Evolutionary conservation across 768 basidiomycete genomes (phyloP), one percentile per base, ranked within the genome.

Genomic region (Xerocomus spinulosus): DNA sequence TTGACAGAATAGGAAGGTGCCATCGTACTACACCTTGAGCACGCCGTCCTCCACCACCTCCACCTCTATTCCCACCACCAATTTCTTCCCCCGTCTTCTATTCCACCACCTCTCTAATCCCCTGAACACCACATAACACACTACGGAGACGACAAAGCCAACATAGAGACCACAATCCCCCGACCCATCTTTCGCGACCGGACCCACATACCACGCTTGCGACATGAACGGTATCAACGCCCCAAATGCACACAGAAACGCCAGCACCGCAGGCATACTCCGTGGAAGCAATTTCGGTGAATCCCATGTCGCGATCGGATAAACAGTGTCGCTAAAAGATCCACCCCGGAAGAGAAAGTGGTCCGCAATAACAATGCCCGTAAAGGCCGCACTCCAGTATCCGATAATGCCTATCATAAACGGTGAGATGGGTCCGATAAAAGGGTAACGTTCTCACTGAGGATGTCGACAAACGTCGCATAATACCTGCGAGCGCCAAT

Each of bases 181-280:
- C 15, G 74, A 70, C 4, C 70, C 68, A 4, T 51, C 45, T 18
- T 42, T 57, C 18, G 78, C 79, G 24, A 80, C 71, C 1, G 77
- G 75, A 1, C 78, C 78, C 4, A 68, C 66, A 51, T 71, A 80
- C 76, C 75, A 80, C 32, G 61, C 76, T 37, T 80, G 77, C 38
- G 72, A 70, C 77, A 79, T 79, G 49, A 71, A 74, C 14, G 74
- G 69, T 5, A 78, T 59, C 36, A 75, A 57, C 24, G 71, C 58
- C 5, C 73, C 68, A 21, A 67, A 68, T 2, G 67, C 70, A 29
- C 70, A 72, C 12, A 67, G 18, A 38, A 73, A 73, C 2, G 76
- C 65, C 14, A 69, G 26, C 9, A 74, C 55, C 0, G 74, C 78
- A 0, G 79, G 70, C 10, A 64, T 13, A 0, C 77, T 64, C 3